These are phyloP conservation scores for Crithidia thermophila DNA, from an alignment of 208 protist species.

Conservation along the genomic window DNA sequence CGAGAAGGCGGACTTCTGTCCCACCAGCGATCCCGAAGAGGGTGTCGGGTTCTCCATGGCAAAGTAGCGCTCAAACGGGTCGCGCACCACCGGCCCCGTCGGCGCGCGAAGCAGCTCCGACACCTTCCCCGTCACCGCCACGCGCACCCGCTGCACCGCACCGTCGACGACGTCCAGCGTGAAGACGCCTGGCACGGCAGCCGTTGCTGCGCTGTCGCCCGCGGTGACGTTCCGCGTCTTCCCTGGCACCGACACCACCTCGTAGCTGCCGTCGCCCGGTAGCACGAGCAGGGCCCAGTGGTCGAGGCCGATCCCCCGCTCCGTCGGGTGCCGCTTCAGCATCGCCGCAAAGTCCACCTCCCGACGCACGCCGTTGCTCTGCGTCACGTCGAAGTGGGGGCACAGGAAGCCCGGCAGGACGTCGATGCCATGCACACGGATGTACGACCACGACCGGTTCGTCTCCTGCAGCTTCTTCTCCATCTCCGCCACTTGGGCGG, in stretches of 20 bases:
- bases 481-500: conserved; percentile 18
- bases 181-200: conserved; percentile 47
- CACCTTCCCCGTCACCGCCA: conserved; percentile 41
- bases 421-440: conserved; percentile 81
- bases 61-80: conserved; percentile 86
- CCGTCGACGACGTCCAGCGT: conserved; percentile 71
- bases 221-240: conserved; percentile 39
- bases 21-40: conserved; percentile 54
- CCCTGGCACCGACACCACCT: conserved; percentile 57
- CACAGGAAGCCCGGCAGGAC: conserved; percentile 88
- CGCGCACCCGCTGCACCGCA: conserved; percentile 24
- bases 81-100: conserved; percentile 58
- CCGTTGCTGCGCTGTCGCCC: conserved; percentile 3
- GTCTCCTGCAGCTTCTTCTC: conserved; percentile 21
- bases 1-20: no score
- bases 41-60: conserved; percentile 85
- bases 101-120: conserved; percentile 57
- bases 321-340: conserved; percentile 87
- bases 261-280: conserved; percentile 69
- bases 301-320: conserved; percentile 87
- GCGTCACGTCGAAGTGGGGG: conserved; percentile 79
- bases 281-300: conserved; percentile 86
- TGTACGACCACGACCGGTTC: conserved; percentile 72
- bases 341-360: conserved; percentile 83
- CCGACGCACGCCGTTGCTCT: conserved; percentile 76